These are phyloP conservation scores for Sanghuangporus baumii DNA, from an alignment of 1,284 basidiomycete species.

Conservation along the genomic window DNA sequence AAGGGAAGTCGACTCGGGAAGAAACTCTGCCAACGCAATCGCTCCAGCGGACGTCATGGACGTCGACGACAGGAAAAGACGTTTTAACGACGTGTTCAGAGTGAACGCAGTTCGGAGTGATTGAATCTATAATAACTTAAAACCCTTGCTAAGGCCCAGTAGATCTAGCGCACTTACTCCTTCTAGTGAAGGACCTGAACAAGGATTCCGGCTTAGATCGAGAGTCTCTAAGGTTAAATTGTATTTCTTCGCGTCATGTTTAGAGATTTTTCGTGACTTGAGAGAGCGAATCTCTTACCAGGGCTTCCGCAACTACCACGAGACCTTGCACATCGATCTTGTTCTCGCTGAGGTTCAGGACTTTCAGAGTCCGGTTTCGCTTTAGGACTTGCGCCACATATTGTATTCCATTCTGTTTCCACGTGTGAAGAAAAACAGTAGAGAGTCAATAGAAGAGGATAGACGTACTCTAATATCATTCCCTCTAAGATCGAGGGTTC, in stretches of 20 bases:
- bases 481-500: slow-evolving; percentile 86
- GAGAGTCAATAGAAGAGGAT: neutral
- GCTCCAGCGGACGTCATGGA: slow-evolving; percentile 80
- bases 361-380: slow-evolving; percentile 90
- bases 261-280: neutral
- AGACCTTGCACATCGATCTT: slow-evolving; percentile 83
- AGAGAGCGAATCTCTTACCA: slow-evolving; percentile 46
- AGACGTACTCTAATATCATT: slow-evolving; percentile 77
- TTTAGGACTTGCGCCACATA: slow-evolving; percentile 95
- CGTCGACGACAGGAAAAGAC: slow-evolving; percentile 87
- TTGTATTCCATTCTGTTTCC: slow-evolving; percentile 64
- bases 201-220: slow-evolving; percentile 91
- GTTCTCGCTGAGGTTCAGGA: slow-evolving; percentile 92
- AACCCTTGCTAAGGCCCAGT: neutral
- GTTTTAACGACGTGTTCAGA: slow-evolving; percentile 87
- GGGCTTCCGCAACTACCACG: slow-evolving; percentile 79
- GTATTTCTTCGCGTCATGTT: slow-evolving; percentile 64
- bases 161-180: slow-evolving; percentile 52
- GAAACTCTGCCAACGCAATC: slow-evolving; percentile 93
- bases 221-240: slow-evolving; percentile 92
- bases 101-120: slow-evolving; percentile 90
- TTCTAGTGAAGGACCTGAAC: slow-evolving; percentile 81
- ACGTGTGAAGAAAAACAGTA: slow-evolving; percentile 14
- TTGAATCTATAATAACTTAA: slow-evolving; percentile 54
- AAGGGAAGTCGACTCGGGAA: slow-evolving; percentile 83